Base-by-base conservation (phyloP, 1,139 yeast genomes). In the Entelexis paramagnoliae region DNA sequence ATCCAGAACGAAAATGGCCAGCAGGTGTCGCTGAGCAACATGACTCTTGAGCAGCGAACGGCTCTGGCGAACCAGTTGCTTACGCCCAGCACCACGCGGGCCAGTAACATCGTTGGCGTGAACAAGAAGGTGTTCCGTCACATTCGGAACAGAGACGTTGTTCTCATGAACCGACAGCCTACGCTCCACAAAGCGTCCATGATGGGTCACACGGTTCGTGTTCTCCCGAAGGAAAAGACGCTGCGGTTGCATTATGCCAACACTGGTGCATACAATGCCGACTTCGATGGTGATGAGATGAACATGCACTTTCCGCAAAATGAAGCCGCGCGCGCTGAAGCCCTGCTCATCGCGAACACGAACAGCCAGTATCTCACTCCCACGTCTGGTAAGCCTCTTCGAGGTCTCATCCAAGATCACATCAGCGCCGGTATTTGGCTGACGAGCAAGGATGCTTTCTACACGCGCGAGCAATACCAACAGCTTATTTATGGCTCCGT, bases 271-370 rank as follows among this genome's bases (percentile, higher is more conserved):
- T 88, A 88, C 71, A 93, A 91, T 69, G 98, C 98, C 41, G 99
- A 93, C 78, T 93, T 93, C 64, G 99, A 93, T 72, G 99, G 99
- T 74, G 99, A 93, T 71, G 99, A 93, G 74, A 93, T 93, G 99
- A 93, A 93, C 68, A 84, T 93, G 96, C 99, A 93, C 72, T 91
- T 93, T 75, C 99, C 99, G 30, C 99, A 93, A 72, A 89, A 86
- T 68, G 97, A 91, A 72, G 87, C 87, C 63, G 98, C 98, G 14
- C 82, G 91, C 64, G 93, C 98, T 29, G 99, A 93, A 72, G 98
- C 98, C 4, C 75, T 87, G 64, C 79, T 87, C 66, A 77, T 93
- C 66, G 98, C 98, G 46, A 88, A 91, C 67, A 91, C 98, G 11
- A 96, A 93, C 69, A 85, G 94, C 56, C 98, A 91, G 72, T 93